Conservation (phyloP, 2,329 filamentous ascomycete genomes). For the Colletotrichum australisinense region DNA sequence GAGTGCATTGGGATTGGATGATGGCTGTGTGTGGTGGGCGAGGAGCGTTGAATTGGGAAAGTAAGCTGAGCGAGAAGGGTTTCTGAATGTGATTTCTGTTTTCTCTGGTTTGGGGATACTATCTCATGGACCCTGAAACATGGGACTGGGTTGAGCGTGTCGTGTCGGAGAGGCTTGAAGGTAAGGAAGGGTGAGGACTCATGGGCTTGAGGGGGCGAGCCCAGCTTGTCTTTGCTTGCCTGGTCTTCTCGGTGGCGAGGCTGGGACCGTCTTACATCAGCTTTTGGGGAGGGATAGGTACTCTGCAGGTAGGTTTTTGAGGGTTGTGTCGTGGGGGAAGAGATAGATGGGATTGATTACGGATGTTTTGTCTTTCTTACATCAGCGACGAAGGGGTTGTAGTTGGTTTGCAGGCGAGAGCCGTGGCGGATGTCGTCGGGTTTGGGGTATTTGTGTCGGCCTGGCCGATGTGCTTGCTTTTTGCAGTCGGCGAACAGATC, state of each 20-base stretch:
- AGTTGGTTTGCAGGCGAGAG: not conserved
- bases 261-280: not conserved
- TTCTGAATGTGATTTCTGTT: no score
- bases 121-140: not conserved
- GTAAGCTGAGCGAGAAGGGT: not conserved
- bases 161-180: not conserved
- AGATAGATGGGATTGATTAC: not conserved
- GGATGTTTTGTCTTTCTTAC: not conserved
- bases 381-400: not conserved
- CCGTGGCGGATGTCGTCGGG: no score
- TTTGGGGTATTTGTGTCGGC: not conserved
- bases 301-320: not conserved
- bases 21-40: not conserved
- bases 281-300: not conserved
- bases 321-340: not conserved
- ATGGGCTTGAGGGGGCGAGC: not conserved
- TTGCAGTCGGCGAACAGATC: no score
- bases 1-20: not conserved
- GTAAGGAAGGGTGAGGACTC: no score
- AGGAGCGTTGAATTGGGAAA: not conserved
- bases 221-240: not conserved
- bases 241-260: not conserved
- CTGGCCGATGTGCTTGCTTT: not conserved
- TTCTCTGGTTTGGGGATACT: not conserved
- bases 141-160: not conserved